Base-by-base conservation (phyloP, 2,329 filamentous ascomycete species). In the Incumbomyces lentus region DNA sequence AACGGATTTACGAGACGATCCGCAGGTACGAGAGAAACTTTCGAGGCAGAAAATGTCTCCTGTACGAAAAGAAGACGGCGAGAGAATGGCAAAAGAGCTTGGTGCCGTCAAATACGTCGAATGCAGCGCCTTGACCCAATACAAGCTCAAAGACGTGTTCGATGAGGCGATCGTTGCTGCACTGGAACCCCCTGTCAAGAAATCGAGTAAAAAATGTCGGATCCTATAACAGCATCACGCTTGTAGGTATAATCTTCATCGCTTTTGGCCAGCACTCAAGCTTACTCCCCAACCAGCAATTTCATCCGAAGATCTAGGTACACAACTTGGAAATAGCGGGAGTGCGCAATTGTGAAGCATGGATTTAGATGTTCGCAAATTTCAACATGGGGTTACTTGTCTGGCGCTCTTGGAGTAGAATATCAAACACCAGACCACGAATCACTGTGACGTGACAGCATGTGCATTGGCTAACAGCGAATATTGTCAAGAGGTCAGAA, bases 71-170 rank as follows among this genome's bases (percentile, higher is more conserved):
- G 88, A 95, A 66, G 89, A 95, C 56, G 92, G 92, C 44, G 90
- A 96, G 67, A 76, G 81, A 58, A 95, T 96, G 87, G 90, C 92
- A 2, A 95, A 90, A 73, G 90, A 96, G 53, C 72, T 96, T n/a
- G 88, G 88, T 52, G 92, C 92, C 4, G 87, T 98, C 60, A 96
- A 95, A 74, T 98, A 98, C 60, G 92, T 96, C 54, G 92, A 98
- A 72, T 98, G 92, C 73, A 95, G 89, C 64, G 92, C 92, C 48
- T 72, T 98, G 66, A 96, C 92, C 52, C 92, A 98, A 73, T 95
- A 89, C 72, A 95, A 95, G 71, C 72, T 98, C 56, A 98, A 98
- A 76, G 92, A 96, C 63, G 92, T 98, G 14, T 98, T 98, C 68
- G 92, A 98, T 62, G 92, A 96, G 84, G 90, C 90, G 22, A 96